Base-by-base conservation (phyloP, 305 asterid genomes). In the Solanum hybrid region DNA sequence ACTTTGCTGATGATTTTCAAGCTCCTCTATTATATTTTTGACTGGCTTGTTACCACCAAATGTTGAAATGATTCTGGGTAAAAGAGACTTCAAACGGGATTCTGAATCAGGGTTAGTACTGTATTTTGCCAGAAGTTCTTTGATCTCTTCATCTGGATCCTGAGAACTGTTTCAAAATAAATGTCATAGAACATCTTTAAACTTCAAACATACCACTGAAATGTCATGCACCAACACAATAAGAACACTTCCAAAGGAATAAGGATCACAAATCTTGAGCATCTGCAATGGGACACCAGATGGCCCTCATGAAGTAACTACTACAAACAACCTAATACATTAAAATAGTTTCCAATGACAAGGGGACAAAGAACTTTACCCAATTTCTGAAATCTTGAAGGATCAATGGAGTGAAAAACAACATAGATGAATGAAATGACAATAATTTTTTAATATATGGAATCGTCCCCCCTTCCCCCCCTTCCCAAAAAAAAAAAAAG, bases 41-140 rank as follows among this genome's bases (percentile, higher is more conserved):
- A 96, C 87, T 87, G 98, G 90, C 91, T 92, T 96, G 92, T 89
- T 94, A 89, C 96, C 93, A 87, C 98, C 94, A 85, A 97, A 97
- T 39, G 98, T 95, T 34, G 99, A 94, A 93, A 95, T 94, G 91
- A 97, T 96, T 91, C 96, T 91, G 88, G 99, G 99, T 93, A 96
- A 93, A 91, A 97, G 95, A 92, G 90, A 86, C 93, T 96, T 97
- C 92, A 96, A 92, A 80, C 92, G 98, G 92, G 99, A 95, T 92
- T 95, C 98, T 84, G 96, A 91, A 91, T 96, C 98, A 14, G 99
- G 97, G 79, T 91, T 92, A 91, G 51, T 91, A 91, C 94, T 92
- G 91, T 95, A 96, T 91, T 90, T 96, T 90, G 92, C 95, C 95
- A 96, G 89, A 90, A 97, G 87, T 79, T 70, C 90, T 89, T 90